Conservation (phyloP, 2,329 filamentous ascomycete species). For the Tolypocladium pustulatum region DNA sequence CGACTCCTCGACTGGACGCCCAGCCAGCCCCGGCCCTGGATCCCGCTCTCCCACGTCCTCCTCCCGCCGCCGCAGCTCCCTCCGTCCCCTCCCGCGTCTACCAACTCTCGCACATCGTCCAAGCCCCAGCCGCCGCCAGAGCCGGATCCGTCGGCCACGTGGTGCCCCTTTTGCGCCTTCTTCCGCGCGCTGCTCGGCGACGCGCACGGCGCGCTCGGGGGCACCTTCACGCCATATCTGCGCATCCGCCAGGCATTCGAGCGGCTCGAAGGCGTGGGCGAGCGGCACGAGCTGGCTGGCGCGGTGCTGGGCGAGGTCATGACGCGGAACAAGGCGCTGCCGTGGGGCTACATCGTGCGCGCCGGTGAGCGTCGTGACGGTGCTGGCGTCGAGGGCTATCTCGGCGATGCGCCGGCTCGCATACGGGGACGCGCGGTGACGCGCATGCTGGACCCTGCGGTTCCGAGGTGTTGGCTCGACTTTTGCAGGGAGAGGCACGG, state of each 20-base stretch:
- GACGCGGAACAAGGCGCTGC: conserved; percentile 23
- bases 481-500: conserved; percentile 21
- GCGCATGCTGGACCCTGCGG: conserved; percentile 15
- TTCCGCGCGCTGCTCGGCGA: conserved; percentile 23
- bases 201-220: conserved; percentile 10
- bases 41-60: conserved; percentile 20
- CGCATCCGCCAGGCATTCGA: conserved; percentile 27
- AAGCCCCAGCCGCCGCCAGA: not conserved
- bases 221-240: conserved; percentile 26
- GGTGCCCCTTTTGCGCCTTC: conserved; percentile 17
- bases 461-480: conserved; percentile 23
- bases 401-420: conserved; percentile 6
- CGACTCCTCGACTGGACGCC: conserved; percentile 23
- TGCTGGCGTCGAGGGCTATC: conserved; percentile 12
- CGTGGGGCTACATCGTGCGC: conserved; percentile 25
- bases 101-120: not conserved
- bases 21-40: conserved; percentile 24
- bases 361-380: conserved; percentile 12
- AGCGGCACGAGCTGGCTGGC: conserved; percentile 24
- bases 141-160: not conserved
- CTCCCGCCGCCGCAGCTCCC: no score
- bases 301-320: conserved; percentile 25
- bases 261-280: conserved; percentile 20
- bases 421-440: conserved; percentile 22
- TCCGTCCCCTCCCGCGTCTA: conserved; percentile 16